These are phyloP conservation scores for Dictyostelium intermedium DNA, from an alignment of 78 protist genomes.

Conservation along the genomic window DNA sequence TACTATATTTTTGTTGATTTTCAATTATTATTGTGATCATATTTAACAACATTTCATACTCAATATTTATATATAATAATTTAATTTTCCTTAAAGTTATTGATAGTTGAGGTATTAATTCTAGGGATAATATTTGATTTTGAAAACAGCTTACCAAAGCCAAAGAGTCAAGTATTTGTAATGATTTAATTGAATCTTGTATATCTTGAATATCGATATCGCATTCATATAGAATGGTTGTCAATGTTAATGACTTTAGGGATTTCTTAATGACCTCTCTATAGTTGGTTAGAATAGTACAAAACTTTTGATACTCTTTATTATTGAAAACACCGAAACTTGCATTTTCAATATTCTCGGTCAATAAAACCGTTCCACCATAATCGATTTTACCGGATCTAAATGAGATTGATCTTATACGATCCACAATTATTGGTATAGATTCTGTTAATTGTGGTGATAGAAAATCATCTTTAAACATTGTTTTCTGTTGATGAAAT, in stretches of 20 bases:
- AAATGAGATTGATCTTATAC: background rate
- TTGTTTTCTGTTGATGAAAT: background rate
- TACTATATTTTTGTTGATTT: background rate
- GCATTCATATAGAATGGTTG: background rate
- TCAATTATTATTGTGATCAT: background rate
- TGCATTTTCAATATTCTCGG: background rate
- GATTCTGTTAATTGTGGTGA: background rate
- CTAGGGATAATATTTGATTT: background rate
- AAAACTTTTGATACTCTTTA: conserved; percentile 3
- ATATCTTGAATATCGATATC: background rate
- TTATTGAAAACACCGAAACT: background rate
- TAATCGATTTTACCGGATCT: conserved; percentile 16
- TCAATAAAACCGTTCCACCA: background rate
- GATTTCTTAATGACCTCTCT: background rate
- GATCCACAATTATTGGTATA: background rate
- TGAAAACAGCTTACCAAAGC: background rate
- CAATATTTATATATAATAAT: background rate
- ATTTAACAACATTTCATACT: background rate
- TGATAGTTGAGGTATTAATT: background rate
- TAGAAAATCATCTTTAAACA: background rate
- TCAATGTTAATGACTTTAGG: background rate
- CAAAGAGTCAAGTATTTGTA: background rate
- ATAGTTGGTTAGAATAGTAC: background rate
- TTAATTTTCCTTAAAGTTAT: background rate
- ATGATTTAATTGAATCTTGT: background rate